phyloP scores from a whole-genome alignment of 2,329 filamentous ascomycete species.

The Hypoxylon sp. region DNA sequence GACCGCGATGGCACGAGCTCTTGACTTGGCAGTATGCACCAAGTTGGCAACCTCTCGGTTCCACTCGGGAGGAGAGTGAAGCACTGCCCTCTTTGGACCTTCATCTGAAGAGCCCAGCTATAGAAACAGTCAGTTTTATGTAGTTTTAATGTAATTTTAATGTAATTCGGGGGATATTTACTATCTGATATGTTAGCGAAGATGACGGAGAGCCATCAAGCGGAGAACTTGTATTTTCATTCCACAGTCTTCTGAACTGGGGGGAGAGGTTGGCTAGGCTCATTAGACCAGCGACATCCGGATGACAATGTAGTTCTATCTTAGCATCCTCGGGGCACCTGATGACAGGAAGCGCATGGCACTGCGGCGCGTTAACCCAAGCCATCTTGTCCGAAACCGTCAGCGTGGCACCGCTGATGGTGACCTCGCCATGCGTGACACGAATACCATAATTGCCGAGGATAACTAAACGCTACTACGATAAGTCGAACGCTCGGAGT shows the following conservation, averaged over 20 bases:
- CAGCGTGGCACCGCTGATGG: slow-evolving; percentile 71
- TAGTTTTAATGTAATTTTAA: neutral
- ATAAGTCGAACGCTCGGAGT: slow-evolving; percentile 28
- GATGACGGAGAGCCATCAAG: slow-evolving; percentile 39
- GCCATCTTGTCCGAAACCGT: slow-evolving; percentile 54
- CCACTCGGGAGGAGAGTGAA: slow-evolving; percentile 68
- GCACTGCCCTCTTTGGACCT: slow-evolving; percentile 55
- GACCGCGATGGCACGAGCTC: slow-evolving; percentile 54
- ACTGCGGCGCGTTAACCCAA: slow-evolving; percentile 72
- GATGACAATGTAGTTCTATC: slow-evolving; percentile 65
- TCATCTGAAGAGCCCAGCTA: slow-evolving; percentile 64
- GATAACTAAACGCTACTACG: slow-evolving; percentile 63
- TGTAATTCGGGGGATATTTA: slow-evolving; percentile 46
- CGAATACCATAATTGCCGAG: slow-evolving; percentile 74
- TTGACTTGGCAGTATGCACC: slow-evolving; percentile 47
- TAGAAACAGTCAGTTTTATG: slow-evolving; percentile 16
- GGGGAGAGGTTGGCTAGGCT: slow-evolving; percentile 69
- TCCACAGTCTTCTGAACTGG: slow-evolving; percentile 73
- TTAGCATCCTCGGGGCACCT: slow-evolving; percentile 58
- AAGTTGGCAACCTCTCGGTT: slow-evolving; percentile 64
- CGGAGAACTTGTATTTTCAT: slow-evolving; percentile 48
- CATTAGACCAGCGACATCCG: slow-evolving; percentile 57
- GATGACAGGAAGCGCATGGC: slow-evolving; percentile 74
- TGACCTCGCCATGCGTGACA: slow-evolving; percentile 68
- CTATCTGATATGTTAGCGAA: slow-evolving; percentile 58